phyloP scores from a whole-genome alignment of 768 basidiomycete genomes.

The Pulveroboletus sp. region DNA sequence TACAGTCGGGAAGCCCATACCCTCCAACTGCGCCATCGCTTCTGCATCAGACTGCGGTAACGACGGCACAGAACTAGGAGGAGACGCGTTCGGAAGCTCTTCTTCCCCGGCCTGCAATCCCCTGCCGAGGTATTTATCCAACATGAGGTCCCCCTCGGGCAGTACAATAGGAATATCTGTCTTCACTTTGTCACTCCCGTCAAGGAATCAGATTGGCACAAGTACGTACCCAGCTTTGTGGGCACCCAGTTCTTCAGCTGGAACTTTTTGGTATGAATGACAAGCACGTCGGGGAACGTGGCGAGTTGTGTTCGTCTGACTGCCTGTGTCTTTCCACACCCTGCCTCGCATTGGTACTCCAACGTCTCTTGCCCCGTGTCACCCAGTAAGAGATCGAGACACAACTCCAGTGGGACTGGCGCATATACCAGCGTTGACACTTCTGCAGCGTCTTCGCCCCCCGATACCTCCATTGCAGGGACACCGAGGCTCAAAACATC shows the following conservation, averaged over 20 bases:
- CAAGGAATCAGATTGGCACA: background rate
- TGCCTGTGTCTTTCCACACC: conserved; percentile 63
- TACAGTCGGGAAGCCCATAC: conserved; percentile 86
- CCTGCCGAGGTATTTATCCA: conserved; percentile 60
- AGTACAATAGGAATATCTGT: conserved; percentile 83
- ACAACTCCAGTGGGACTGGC: conserved; percentile 55
- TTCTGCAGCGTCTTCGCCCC: conserved; percentile 3
- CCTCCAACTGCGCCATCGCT: conserved; percentile 72
- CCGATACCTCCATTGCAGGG: conserved; percentile 45
- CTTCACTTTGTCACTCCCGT: background rate
- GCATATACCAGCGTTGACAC: conserved; percentile 52
- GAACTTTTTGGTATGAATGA: conserved; percentile 91
- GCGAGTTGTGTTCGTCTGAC: conserved; percentile 70
- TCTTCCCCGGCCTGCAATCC: conserved; percentile 69
- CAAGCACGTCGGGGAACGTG: conserved; percentile 83
- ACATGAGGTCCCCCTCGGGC: conserved; percentile 53
- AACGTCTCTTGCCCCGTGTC: conserved; percentile 53
- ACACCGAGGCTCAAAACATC: conserved; percentile 82
- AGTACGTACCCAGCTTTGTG: conserved; percentile 72
- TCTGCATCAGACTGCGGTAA: conserved; percentile 67
- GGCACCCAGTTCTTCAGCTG: conserved; percentile 97
- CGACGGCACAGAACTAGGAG: conserved; percentile 32
- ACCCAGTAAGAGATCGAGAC: conserved; percentile 49
- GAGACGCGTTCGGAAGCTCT: conserved; percentile 56
- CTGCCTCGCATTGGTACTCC: conserved; percentile 79